These are phyloP conservation scores for Cucurbita maxima DNA, from an alignment of 306 rosid genomes.

Conservation along the genomic window DNA sequence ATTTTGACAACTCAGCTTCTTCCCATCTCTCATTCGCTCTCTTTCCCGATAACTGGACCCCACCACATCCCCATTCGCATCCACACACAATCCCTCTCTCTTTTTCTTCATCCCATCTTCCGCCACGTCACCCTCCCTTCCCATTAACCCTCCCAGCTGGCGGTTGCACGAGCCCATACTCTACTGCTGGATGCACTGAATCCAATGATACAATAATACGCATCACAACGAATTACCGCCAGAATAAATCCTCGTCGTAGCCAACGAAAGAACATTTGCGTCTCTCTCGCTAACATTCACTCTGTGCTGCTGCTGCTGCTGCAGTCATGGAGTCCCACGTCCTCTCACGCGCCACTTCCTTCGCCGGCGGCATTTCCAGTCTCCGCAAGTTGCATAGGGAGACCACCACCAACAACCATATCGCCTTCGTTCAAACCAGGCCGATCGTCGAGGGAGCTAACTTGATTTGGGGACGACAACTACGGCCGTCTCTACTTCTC, in stretches of 20 bases:
- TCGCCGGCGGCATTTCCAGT: conserved; percentile 25
- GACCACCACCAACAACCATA: neutral
- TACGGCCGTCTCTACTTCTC: conserved; percentile 58
- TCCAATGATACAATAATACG: neutral
- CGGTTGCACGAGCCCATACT: neutral
- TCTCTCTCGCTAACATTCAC: neutral
- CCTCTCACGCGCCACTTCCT: conserved; percentile 64
- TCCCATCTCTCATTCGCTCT: conserved; percentile 24
- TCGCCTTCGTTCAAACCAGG: conserved; percentile 25
- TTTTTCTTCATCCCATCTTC: neutral
- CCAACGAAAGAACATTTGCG: conserved; percentile 4
- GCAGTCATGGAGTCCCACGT: conserved; percentile 72
- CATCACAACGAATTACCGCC: neutral
- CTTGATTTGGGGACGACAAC: conserved; percentile 79
- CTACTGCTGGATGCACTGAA: neutral
- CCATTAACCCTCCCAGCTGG: neutral
- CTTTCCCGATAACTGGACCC: conserved; percentile 37
- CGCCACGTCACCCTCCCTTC: neutral
- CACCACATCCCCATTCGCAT: conserved; percentile 9
- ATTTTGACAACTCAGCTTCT: conserved; percentile 16
- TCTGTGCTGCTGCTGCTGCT: neutral
- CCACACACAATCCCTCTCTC: neutral
- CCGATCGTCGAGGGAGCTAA: conserved; percentile 68
- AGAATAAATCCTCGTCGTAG: conserved; percentile 8
- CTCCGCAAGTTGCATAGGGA: conserved; percentile 37